These are phyloP conservation scores for Gyrodon lividus DNA, from an alignment of 768 basidiomycete genomes.

Conservation along the genomic window DNA sequence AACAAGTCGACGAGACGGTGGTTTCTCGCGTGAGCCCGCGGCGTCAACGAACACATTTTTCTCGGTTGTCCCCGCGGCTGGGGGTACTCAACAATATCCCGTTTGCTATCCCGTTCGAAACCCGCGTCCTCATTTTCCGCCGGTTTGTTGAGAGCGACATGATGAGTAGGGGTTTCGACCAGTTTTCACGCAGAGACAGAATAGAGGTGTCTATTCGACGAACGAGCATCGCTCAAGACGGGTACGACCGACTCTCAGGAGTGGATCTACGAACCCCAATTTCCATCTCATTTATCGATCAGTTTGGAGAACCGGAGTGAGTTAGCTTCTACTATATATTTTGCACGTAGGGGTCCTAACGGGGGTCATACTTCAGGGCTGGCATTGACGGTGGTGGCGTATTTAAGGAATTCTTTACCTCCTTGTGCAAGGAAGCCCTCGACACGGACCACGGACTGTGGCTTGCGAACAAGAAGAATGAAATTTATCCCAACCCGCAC, in stretches of 20 bases:
- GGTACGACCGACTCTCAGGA: conserved; percentile 80
- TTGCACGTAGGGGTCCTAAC: conserved; percentile 2
- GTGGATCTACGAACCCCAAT: conserved; percentile 79
- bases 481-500: conserved; percentile 94
- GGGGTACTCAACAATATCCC: conserved; percentile 95
- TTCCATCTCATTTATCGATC: conserved; percentile 90
- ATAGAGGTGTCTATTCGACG: conserved; percentile 46
- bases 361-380: conserved; percentile 42
- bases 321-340: conserved; percentile 26
- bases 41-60: conserved; percentile 67
- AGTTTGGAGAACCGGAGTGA: conserved; percentile 83
- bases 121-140: conserved; percentile 87
- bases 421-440: conserved; percentile 89
- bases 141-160: conserved; percentile 74
- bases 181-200: conserved; percentile 17
- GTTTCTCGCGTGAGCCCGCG: conserved; percentile 45
- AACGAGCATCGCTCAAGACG: conserved; percentile 81
- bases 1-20: conserved; percentile 38
- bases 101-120: conserved; percentile 90
- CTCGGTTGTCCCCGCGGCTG: conserved; percentile 64
- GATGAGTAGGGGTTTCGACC: conserved; percentile 16
- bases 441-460: conserved; percentile 93
- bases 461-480: conserved; percentile 87
- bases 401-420: conserved; percentile 97
- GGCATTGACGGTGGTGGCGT: conserved; percentile 97